Percentiles rank a stretch among this genome's conserved stretches.
phyloP scores from a whole-genome alignment of 768 basidiomycete species.

The Mycena alexandri region DNA sequence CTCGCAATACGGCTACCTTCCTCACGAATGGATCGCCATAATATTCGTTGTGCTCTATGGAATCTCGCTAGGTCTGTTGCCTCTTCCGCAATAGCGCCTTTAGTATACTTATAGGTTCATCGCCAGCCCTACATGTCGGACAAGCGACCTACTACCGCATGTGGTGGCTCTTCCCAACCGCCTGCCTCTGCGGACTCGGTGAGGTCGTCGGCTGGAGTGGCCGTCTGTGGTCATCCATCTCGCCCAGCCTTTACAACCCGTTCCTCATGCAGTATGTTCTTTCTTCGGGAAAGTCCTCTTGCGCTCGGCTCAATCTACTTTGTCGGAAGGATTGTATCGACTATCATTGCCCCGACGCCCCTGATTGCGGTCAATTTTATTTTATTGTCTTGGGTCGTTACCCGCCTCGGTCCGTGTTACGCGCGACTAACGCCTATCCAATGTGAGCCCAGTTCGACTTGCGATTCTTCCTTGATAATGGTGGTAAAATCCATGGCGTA shows the following conservation, averaged over 20 bases:
- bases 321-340: constrained; percentile 51
- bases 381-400: constrained; percentile 61
- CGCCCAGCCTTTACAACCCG: constrained; percentile 40
- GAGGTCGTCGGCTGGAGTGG: constrained; percentile 71
- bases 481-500: neutral
- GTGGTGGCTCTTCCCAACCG: constrained; percentile 68
- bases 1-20: constrained; percentile 7
- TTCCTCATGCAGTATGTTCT: constrained; percentile 58
- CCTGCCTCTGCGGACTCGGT: constrained; percentile 57
- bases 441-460: constrained; percentile 52
- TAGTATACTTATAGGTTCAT: neutral
- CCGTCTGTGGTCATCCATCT: constrained; percentile 59
- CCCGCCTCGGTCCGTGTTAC: constrained; percentile 58
- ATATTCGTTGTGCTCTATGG: constrained; percentile 11
- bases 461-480: neutral
- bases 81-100: neutral
- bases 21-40: constrained; percentile 10
- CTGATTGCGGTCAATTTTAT: constrained; percentile 70
- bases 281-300: too few relatives aligned
- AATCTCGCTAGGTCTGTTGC: constrained; percentile 41
- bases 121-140: constrained; percentile 58
- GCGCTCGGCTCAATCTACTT: neutral
- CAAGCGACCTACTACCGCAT: constrained; percentile 58
- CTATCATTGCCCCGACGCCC: constrained; percentile 68
- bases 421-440: constrained; percentile 59